Base-by-base conservation (phyloP, 352 stramenopile species). In the Pythium oligandrum region DNA sequence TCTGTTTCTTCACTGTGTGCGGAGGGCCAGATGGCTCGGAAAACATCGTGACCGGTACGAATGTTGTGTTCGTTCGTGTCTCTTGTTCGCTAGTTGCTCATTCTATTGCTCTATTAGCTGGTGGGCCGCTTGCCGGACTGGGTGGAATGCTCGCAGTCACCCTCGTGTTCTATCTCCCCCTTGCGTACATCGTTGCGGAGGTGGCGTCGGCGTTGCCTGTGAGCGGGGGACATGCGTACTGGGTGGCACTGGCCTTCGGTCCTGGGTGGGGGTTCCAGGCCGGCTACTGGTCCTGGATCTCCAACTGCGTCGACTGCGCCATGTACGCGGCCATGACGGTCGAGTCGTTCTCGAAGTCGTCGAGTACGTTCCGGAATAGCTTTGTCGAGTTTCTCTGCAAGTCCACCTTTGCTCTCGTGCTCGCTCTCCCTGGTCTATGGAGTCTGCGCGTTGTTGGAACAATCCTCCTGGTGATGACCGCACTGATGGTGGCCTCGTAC, bases 221-320 rank as follows among this genome's bases (percentile, higher is more conserved):
- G 37, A 58, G 57, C 4, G 76, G 71, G 11, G 73, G 76, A 40
- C 69, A 87, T 37, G 76, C 76, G 36, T 87, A 87, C 53, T 91
- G 81, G 81, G 68, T 87, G 33, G 71, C 71, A 6, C 53, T 81
- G 34, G 78, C 78, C 12, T 89, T 91, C 35, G 81, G 81, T 1
- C 75, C 76, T 3, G 70, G 60, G 17, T 86, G 70, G 68, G 84
- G 82, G 2, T 85, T 94, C 40, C 82, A 89, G 40, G 76, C 80
- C 1, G 80, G 79, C 5, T 94, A 90, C 64, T 94, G 84, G 82
- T 82, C 69, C 6, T 94, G 83, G 83, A 65, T 93, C 38, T 74
- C 78, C 30, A 90, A 88, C 50, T 86, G 78, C 49, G 68, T 93
- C 64, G 71, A 88, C 59, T 87, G 74, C 44, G 75, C 81, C 35